Percentiles rank a stretch among this genome's conserved stretches.
Evolutionary conservation across 2,329 filamentous ascomycete species (phyloP).

Genomic region (Didymella pinodella): DNA sequence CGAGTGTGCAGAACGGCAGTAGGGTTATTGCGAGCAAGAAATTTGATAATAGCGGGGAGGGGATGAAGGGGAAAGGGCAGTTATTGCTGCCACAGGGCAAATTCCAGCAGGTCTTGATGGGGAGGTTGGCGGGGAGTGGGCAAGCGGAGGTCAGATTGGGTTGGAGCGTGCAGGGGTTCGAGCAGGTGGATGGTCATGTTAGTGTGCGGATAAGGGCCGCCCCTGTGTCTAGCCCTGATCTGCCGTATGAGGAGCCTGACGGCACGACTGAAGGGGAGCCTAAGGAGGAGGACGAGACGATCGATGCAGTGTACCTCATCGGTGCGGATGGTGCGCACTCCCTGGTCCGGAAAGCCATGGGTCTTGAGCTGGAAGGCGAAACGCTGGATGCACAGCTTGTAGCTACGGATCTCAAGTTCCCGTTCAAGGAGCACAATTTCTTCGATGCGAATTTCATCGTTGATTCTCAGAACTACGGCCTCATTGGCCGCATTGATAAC

Average conservation of each 20-base stretch:
- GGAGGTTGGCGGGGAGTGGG: conserved; percentile 22
- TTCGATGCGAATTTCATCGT: conserved; percentile 54
- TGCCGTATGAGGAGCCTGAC: not conserved
- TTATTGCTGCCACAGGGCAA: conserved; percentile 43
- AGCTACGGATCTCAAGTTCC: conserved; percentile 50
- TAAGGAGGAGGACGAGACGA: conserved; percentile 2
- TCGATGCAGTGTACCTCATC: conserved; percentile 40
- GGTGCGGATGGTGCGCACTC: conserved; percentile 45
- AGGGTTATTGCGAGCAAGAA: conserved; percentile 39
- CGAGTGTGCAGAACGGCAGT: conserved; percentile 31
- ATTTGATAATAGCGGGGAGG: conserved; percentile 36
- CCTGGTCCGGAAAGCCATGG: conserved; percentile 30
- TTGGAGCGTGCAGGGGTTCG: conserved; percentile 21
- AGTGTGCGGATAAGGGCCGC: not conserved
- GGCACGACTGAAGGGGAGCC: not conserved
- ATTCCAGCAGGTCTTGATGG: conserved; percentile 41
- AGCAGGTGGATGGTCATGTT: not conserved
- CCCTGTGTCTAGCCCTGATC: not conserved
- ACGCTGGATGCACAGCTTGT: conserved; percentile 51
- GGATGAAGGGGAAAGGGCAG: conserved; percentile 34
- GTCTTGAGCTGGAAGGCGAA: conserved; percentile 41
- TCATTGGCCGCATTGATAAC: conserved; percentile 47
- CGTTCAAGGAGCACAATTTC: conserved; percentile 50
- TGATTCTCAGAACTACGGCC: conserved; percentile 49
- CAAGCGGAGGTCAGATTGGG: conserved; percentile 35